Evolutionary conservation across 1,284 basidiomycete species (phyloP).

Genomic region (Golubevia pallescens): DNA sequence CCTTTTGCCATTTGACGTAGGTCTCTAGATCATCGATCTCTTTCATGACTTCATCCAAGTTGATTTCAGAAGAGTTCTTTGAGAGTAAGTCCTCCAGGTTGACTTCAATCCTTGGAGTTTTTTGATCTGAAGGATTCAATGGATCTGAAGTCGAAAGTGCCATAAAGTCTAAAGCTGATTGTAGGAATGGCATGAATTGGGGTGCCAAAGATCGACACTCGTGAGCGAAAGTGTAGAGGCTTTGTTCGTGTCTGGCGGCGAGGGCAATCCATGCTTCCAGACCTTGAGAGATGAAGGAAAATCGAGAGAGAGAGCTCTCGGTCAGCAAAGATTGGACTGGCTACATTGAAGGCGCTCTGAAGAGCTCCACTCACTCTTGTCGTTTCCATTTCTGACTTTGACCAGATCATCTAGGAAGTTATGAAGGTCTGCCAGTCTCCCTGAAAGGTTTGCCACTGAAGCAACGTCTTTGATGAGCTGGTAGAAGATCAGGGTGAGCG

Average conservation of each 20-base stretch:
- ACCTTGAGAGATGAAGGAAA: background rate
- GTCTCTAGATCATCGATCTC: constrained; percentile 41
- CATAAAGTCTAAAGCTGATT: constrained; percentile 55
- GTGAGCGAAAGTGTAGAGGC: constrained; percentile 51
- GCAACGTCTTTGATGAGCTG: constrained; percentile 39
- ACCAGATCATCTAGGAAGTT: constrained; percentile 54
- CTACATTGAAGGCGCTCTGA: too few relatives aligned
- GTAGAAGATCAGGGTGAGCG: constrained; percentile 50
- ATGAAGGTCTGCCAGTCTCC: constrained; percentile 52
- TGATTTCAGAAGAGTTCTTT: background rate
- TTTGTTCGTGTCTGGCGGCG: constrained; percentile 52
- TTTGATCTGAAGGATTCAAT: constrained; percentile 43
- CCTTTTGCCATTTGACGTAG: constrained; percentile 56
- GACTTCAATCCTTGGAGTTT: constrained; percentile 49
- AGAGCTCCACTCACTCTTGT: constrained; percentile 18
- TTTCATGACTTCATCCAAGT: constrained; percentile 34
- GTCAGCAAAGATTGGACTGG: too few relatives aligned
- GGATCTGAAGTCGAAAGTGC: constrained; percentile 55
- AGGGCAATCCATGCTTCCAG: constrained; percentile 53
- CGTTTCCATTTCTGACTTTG: constrained; percentile 35
- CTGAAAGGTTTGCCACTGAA: constrained; percentile 35
- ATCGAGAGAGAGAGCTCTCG: too few relatives aligned
- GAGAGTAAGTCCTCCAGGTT: constrained; percentile 57
- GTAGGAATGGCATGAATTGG: constrained; percentile 50
- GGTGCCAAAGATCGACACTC: constrained; percentile 47